These are phyloP conservation scores for Yarrowia sp. DNA, from an alignment of 805 yeast genomes.

Conservation along the genomic window DNA sequence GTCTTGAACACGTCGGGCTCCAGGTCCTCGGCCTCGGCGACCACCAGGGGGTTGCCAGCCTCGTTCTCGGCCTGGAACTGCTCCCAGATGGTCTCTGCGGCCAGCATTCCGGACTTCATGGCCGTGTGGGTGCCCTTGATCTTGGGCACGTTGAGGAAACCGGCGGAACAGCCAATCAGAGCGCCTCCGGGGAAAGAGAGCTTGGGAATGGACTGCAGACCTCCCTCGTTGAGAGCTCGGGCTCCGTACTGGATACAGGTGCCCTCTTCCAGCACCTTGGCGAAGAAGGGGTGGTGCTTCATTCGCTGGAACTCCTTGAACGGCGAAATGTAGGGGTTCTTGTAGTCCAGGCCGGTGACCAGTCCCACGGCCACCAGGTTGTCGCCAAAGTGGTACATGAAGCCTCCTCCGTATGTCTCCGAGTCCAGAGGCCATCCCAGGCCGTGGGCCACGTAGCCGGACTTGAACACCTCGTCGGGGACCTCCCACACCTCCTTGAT, in stretches of 20 bases:
- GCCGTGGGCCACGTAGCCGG: constrained; percentile 84
- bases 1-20: constrained; percentile 44
- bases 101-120: constrained; percentile 92
- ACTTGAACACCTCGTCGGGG: constrained; percentile 75
- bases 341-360: constrained; percentile 94
- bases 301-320: constrained; percentile 93
- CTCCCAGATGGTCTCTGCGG: constrained; percentile 82
- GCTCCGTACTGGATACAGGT: constrained; percentile 95
- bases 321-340: constrained; percentile 94
- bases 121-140: constrained; percentile 98
- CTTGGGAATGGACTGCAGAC: constrained; percentile 89
- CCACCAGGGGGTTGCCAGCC: constrained; percentile 45
- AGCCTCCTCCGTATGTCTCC: constrained; percentile 93
- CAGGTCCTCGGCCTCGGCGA: constrained; percentile 53
- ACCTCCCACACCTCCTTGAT: constrained; percentile 98
- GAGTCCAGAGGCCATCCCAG: constrained; percentile 84
- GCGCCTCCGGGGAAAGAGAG: constrained; percentile 96
- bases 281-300: constrained; percentile 90
- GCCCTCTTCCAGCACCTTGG: constrained; percentile 79
- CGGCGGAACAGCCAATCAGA: constrained; percentile 93
- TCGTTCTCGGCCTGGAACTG: constrained; percentile 51
- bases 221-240: constrained; percentile 97
- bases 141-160: constrained; percentile 96
- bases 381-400: constrained; percentile 96
- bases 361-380: constrained; percentile 89